Conservation (phyloP, 116 monocot genomes). For the Dioscorea cayenensis region DNA sequence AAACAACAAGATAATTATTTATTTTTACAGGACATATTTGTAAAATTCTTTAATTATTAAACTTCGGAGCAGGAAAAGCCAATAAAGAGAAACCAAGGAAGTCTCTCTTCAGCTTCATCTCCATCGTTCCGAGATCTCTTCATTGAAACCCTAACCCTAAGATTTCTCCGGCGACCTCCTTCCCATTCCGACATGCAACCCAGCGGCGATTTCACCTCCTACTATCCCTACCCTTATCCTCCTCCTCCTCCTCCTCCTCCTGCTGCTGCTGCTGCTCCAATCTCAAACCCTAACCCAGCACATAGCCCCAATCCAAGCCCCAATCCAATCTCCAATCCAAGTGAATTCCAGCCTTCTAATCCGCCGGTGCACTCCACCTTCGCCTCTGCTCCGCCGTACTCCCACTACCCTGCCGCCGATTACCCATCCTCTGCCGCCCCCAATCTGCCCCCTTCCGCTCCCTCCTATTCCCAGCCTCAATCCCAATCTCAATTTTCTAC, state of each 20-base stretch:
- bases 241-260: slow-evolving; percentile 3
- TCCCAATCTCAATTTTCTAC: slow-evolving; percentile 4
- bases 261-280: slow-evolving; percentile 3
- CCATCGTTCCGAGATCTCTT: no score
- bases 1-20: no score
- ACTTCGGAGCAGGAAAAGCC: no score
- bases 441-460: slow-evolving; percentile 19
- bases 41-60: no score
- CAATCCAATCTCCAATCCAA: slow-evolving; percentile 29
- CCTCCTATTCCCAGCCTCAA: slow-evolving; percentile 22
- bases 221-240: no score
- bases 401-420: slow-evolving; percentile 25
- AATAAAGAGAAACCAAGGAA: no score
- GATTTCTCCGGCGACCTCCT: no score
- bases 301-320: slow-evolving; percentile 6
- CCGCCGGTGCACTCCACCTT: slow-evolving; percentile 19
- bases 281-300: slow-evolving; percentile 7
- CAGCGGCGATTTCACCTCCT: slow-evolving; percentile 43
- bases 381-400: slow-evolving; percentile 91
- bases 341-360: slow-evolving; percentile 26
- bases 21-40: no score
- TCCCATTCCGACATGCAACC: slow-evolving; percentile 21
- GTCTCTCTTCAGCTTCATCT: no score
- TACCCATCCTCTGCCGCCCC: slow-evolving; percentile 10
- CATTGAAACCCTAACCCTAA: neutral